Percentiles rank a stretch among this genome's conserved stretches.
Evolutionary conservation across 305 asterid species (phyloP).

Genomic region (Fraxinus floribunda): DNA sequence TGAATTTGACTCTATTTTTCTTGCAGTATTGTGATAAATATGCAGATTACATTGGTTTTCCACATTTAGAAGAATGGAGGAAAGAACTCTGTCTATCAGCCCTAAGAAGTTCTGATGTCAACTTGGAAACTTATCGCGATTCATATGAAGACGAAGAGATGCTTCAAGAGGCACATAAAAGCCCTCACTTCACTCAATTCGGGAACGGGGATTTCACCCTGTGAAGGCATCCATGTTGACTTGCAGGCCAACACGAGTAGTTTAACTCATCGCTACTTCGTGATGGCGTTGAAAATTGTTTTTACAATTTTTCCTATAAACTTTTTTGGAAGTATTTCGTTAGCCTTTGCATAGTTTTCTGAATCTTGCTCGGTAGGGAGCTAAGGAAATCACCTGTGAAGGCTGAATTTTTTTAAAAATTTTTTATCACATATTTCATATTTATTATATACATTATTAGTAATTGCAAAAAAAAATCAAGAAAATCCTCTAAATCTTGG

Average conservation of each 20-base stretch:
- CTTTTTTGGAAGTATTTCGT: background rate
- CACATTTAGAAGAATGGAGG: conserved; percentile 84
- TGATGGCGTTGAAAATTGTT: background rate
- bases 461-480: background rate
- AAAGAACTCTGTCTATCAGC: conserved; percentile 63
- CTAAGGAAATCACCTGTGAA: background rate
- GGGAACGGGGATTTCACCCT: conserved; percentile 4
- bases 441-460: background rate
- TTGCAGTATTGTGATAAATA: conserved; percentile 78
- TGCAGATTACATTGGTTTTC: conserved; percentile 59
- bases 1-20: background rate
- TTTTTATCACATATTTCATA: background rate
- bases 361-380: background rate
- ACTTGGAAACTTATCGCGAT: conserved; percentile 73
- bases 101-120: conserved; percentile 38
- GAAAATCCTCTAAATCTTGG: background rate
- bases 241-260: background rate
- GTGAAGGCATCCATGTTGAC: background rate
- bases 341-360: background rate
- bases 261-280: background rate
- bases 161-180: conserved; percentile 70
- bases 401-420: background rate
- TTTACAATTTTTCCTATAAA: background rate
- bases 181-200: conserved; percentile 61
- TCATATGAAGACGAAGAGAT: conserved; percentile 64